These are phyloP conservation scores for Eucalyptus lansdowneana DNA, from an alignment of 345 rosid genomes.

Conservation along the genomic window DNA sequence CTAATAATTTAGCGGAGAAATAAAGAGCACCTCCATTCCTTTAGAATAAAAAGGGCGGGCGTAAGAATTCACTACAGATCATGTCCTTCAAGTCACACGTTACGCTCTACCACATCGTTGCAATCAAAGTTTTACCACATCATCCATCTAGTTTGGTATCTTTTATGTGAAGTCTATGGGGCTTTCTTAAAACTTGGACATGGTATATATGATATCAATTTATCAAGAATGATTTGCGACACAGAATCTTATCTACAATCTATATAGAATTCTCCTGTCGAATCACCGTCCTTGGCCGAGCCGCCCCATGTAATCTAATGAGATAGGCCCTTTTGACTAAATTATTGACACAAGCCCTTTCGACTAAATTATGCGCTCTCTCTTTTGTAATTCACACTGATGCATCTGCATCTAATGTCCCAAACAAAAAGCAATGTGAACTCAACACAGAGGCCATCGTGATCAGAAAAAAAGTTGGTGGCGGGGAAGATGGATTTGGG, in stretches of 20 bases:
- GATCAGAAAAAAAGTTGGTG: background rate
- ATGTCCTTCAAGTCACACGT: background rate
- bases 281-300: background rate
- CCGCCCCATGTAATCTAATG: background rate
- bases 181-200: background rate
- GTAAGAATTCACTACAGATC: background rate
- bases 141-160: background rate
- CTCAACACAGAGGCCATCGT: background rate
- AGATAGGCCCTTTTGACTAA: background rate
- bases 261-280: background rate
- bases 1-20: background rate
- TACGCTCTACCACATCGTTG: background rate
- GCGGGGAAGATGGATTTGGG: background rate
- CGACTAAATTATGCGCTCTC: background rate
- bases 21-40: background rate
- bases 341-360: background rate
- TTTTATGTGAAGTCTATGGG: background rate
- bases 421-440: background rate
- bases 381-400: background rate
- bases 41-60: background rate
- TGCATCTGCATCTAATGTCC: background rate
- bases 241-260: background rate
- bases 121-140: background rate
- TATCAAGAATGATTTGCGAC: background rate
- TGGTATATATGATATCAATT: background rate